Base-by-base conservation (phyloP, 164 flowering plant species). In the Berberis vulgaris region DNA sequence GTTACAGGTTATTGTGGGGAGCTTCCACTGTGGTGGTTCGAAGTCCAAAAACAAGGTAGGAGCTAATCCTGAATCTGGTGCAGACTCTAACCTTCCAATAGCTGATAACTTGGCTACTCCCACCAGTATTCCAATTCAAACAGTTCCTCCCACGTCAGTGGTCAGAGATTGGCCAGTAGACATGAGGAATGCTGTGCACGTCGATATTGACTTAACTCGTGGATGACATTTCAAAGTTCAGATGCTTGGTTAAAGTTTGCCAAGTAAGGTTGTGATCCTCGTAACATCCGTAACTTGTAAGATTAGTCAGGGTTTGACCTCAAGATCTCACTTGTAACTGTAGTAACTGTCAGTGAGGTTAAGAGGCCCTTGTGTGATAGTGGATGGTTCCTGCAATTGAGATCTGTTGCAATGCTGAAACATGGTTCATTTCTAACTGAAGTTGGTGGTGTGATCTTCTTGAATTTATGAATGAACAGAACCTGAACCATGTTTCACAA, bases 161-260 rank as follows among this genome's bases (percentile, higher is more conserved):
- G 63, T 69, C 57, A 74, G 74, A 44, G 67, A 64, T 12, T 89
- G 91, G 94, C 81, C 79, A 9, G 50, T 77, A 64, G 86, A 81
- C 62, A 54, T 74, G 77, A 84, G 79, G 61, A 74, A 71, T 60
- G 46, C 65, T 10, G 72, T 78, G 42, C 83, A 80, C 59, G 73
- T 83, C 26, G 94, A 82, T 59, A 86, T 89, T 64, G 89, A 89
- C 82, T 78, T 89, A 79, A 83, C 80, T 3, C 85, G 88, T 4
- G 86, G 91, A 74, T 83, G 81, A 85, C 43, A 26, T 38, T 54
- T 47, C 38, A 52, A 52, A 26, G 13, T 52, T 11, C 54, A 52
- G 54, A 52, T 1, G n/a, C 13, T 12, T 52, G 54, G n/a, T 52
- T 52, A 4, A 3, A 1, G n/a, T 52, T 1, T 1, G 54, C 54